Evolutionary conservation across 2,329 filamentous ascomycete species (phyloP).

Genomic region (Thelonectria blattea): DNA sequence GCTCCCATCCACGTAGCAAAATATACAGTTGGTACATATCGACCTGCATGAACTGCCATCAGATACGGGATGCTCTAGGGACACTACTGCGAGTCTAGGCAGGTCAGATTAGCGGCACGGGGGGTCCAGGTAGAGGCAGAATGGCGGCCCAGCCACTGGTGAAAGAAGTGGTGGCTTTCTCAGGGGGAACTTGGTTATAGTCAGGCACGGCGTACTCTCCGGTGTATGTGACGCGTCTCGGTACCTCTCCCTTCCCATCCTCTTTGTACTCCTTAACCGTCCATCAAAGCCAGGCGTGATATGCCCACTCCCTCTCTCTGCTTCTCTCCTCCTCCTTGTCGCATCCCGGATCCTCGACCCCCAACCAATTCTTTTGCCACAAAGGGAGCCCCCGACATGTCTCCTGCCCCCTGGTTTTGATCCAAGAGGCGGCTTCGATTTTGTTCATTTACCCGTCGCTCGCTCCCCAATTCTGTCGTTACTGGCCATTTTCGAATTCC

Average conservation of each 20-base stretch:
- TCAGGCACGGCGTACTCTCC: slow-evolving; percentile 7
- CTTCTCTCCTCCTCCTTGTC: slow-evolving; percentile 9
- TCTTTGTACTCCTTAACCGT: not conserved
- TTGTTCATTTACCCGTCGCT: slow-evolving; percentile 37
- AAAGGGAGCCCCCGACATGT: slow-evolving; percentile 28
- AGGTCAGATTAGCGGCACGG: not conserved
- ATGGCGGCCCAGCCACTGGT: slow-evolving; percentile 17
- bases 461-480: slow-evolving; percentile 20
- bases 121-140: not conserved
- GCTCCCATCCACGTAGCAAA: not conserved
- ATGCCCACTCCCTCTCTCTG: slow-evolving; percentile 16
- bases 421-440: slow-evolving; percentile 13
- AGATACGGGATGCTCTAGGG: not conserved
- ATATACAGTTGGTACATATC: not conserved
- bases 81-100: not conserved
- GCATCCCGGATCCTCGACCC: slow-evolving; percentile 24
- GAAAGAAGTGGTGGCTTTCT: not conserved
- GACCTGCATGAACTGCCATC: not conserved
- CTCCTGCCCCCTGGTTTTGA: slow-evolving; percentile 34
- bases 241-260: not conserved
- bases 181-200: slow-evolving; percentile 1
- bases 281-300: not conserved
- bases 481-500: not conserved
- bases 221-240: not conserved
- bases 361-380: slow-evolving; percentile 34